A percentile compares a stretch with the other conserved stretches of the same genome.
These are phyloP conservation scores for Talaromyces sp. DNA, from an alignment of 2,329 filamentous ascomycete species.

Conservation along the genomic window DNA sequence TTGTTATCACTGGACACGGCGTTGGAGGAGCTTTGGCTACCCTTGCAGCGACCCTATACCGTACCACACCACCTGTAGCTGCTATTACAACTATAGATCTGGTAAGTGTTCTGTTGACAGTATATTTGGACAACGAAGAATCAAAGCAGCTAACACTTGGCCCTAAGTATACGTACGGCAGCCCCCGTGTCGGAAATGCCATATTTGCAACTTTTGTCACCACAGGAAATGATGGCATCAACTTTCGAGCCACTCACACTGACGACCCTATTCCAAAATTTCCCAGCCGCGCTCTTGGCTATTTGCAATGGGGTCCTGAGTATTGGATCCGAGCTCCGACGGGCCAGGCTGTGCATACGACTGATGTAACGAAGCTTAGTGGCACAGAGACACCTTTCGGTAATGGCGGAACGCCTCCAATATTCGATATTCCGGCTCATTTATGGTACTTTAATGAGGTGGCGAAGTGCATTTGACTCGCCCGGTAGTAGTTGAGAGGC, in stretches of 20 bases:
- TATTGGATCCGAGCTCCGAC: slow-evolving; percentile 40
- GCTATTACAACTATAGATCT: no score
- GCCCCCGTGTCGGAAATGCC: slow-evolving; percentile 42
- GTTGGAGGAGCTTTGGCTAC: slow-evolving; percentile 49
- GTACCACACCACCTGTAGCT: slow-evolving; percentile 24
- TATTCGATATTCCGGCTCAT: slow-evolving; percentile 30
- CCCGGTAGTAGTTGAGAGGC: not conserved
- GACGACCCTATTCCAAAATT: slow-evolving; percentile 40
- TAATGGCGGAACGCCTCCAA: slow-evolving; percentile 30
- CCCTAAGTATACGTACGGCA: slow-evolving; percentile 42
- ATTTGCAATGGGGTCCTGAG: slow-evolving; percentile 38
- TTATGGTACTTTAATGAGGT: slow-evolving; percentile 29
- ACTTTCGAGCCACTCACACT: slow-evolving; percentile 39
- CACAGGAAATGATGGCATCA: slow-evolving; percentile 23
- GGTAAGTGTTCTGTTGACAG: no score
- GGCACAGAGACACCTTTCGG: slow-evolving; percentile 25
- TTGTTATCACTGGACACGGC: slow-evolving; percentile 48
- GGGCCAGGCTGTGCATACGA: slow-evolving; percentile 28
- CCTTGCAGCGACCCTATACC: slow-evolving; percentile 43
- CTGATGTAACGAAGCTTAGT: slow-evolving; percentile 19
- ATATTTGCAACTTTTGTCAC: slow-evolving; percentile 39
- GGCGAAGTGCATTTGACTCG: slow-evolving; percentile 5
- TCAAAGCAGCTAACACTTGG: not conserved
- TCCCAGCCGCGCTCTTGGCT: slow-evolving; percentile 33
- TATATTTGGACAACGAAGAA: no score